These are phyloP conservation scores for Komagataella mondaviorum DNA, from an alignment of 805 yeast genomes.

Conservation along the genomic window DNA sequence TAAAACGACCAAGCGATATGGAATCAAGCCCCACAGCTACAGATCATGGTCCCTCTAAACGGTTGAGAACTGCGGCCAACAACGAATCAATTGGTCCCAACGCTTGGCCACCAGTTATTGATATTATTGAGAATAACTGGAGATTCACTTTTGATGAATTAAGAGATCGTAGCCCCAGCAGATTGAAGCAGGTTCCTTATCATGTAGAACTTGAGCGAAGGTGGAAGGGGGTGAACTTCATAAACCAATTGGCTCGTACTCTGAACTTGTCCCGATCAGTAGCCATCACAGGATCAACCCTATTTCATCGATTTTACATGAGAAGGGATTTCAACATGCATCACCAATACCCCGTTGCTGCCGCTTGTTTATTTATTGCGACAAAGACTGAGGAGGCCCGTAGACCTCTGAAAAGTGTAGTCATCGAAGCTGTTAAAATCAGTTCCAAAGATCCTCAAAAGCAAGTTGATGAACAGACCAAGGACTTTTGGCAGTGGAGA, in stretches of 20 bases:
- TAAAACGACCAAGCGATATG: neutral
- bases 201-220: conserved; percentile 27
- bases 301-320: conserved; percentile 40
- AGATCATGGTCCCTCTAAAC: neutral
- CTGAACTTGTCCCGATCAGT: conserved; percentile 33
- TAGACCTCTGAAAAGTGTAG: conserved; percentile 32
- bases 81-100: neutral
- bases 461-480: conserved; percentile 27
- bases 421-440: conserved; percentile 30
- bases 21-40: neutral
- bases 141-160: neutral
- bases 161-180: neutral
- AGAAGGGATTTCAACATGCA: conserved; percentile 23
- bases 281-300: conserved; percentile 30
- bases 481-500: conserved; percentile 37
- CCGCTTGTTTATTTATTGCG: conserved; percentile 36
- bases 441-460: conserved; percentile 27
- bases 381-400: conserved; percentile 40
- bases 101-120: neutral
- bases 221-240: conserved; percentile 32
- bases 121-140: neutral
- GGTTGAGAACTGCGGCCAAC: neutral
- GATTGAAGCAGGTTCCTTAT: conserved; percentile 10
- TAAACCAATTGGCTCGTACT: conserved; percentile 27
- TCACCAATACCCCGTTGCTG: conserved; percentile 38